Percentiles rank a stretch among this genome's conserved stretches.
Evolutionary conservation across 2,329 filamentous ascomycete species (phyloP).

Genomic region (Neofusicoccum cordaticola): DNA sequence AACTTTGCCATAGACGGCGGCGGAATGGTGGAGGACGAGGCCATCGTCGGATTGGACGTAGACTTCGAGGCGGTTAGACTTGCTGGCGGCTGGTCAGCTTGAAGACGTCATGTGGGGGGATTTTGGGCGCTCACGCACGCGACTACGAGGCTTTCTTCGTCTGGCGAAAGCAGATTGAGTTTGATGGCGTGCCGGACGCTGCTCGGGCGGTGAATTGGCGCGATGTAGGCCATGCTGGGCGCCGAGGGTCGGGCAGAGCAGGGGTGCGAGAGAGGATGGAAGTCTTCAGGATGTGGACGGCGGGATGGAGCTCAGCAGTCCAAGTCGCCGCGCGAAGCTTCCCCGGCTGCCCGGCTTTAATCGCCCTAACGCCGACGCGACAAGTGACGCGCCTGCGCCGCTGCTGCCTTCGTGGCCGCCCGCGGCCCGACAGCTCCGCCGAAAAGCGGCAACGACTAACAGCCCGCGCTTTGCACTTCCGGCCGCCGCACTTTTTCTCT

Average conservation of each 20-base stretch:
- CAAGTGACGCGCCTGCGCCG: not conserved
- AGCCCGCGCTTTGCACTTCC: not conserved
- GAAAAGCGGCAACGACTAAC: not conserved
- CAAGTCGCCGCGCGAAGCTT: not conserved
- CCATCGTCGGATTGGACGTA: constrained; percentile 67
- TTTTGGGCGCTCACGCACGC: constrained; percentile 60
- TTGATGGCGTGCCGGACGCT: constrained; percentile 87
- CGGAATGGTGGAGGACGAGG: constrained; percentile 64
- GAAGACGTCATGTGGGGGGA: not conserved
- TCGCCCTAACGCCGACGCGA: constrained; percentile 2
- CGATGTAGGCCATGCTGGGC: constrained; percentile 80
- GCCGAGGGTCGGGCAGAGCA: not conserved
- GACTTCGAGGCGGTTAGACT: constrained; percentile 81
- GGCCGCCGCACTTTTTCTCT: constrained; percentile 8
- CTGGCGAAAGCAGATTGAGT: constrained; percentile 68
- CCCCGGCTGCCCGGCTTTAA: constrained; percentile 8
- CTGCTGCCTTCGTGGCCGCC: not conserved
- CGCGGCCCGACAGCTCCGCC: not conserved
- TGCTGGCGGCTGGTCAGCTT: constrained; percentile 45
- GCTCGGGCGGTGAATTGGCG: constrained; percentile 87
- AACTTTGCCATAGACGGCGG: constrained; percentile 78
- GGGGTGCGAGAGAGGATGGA: not conserved
- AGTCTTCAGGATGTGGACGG: not conserved
- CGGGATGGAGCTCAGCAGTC: constrained; percentile 1
- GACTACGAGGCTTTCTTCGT: constrained; percentile 79